A percentile compares a stretch with the other conserved stretches of the same genome.
phyloP scores from a whole-genome alignment of 345 rosid genomes.

The Heritiera fomes region DNA sequence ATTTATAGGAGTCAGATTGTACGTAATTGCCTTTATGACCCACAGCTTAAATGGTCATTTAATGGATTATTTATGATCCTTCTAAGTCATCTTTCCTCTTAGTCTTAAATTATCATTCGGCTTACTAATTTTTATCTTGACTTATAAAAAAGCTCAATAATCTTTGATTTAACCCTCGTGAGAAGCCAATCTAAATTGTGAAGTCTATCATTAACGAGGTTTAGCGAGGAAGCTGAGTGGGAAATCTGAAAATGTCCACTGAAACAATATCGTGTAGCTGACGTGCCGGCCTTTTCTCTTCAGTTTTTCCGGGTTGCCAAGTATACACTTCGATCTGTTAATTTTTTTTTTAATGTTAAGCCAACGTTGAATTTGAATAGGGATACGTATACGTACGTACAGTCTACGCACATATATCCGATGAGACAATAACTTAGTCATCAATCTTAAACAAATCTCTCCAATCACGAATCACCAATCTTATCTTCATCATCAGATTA shows the following conservation, averaged over 20 bases:
- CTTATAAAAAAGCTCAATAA: too few species aligned
- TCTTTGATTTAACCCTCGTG: too few species aligned
- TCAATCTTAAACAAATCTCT: slow-evolving; percentile 9
- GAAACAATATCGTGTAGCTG: slow-evolving; percentile 6
- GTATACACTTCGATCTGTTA: not conserved
- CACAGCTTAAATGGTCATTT: too few species aligned
- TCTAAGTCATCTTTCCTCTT: too few species aligned
- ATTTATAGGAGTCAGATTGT: too few species aligned
- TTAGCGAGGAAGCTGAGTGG: not conserved
- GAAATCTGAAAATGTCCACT: not conserved
- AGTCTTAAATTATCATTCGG: too few species aligned
- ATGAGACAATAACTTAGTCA: slow-evolving; percentile 6
- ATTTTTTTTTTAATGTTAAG: too few species aligned
- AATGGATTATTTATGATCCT: too few species aligned
- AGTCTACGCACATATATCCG: not conserved
- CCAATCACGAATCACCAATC: slow-evolving; percentile 13
- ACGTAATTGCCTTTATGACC: too few species aligned
- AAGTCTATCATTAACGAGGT: not conserved
- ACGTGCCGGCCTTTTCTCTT: slow-evolving; percentile 14
- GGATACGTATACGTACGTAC: not conserved
- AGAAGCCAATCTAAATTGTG: not conserved
- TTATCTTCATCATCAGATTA: not conserved
- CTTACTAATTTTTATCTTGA: too few species aligned
- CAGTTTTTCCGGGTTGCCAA: not conserved
- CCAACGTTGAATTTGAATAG: slow-evolving; percentile 8